Evolutionary conservation across 2,329 filamentous ascomycete genomes (phyloP), one percentile per base, ranked within the genome.

Genomic region (Trichoderma brevicompactum): DNA sequence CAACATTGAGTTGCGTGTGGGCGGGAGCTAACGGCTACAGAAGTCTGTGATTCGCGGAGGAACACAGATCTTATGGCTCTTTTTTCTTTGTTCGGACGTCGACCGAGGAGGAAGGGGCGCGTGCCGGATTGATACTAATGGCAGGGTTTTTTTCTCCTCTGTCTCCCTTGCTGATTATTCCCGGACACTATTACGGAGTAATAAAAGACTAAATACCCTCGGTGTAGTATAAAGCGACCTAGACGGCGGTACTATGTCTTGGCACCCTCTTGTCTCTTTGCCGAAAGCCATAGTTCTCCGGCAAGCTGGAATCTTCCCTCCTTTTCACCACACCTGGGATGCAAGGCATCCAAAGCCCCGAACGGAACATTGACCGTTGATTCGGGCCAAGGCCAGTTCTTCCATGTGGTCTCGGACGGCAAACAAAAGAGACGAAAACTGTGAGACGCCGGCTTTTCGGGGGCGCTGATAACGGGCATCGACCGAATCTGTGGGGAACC

Each of bases 401-500:
- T 48, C 43, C 40, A 52, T 53, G 46, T 32, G 9, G 46, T 49
- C 56, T 32, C 28, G 38, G n/a, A 43, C 28, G 17, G 12, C 13
- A 19, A 13, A 44, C 49, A 17, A 46, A 5, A 19, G n/a, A 15
- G 38, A 12, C 52, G 63, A 40, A 17, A 28, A 28, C 23, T 28
- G 23, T 28, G 23, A 53, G 36, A 44, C 17, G 32, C 53, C 62
- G 44, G 41, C 23, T 43, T 41, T 52, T 50, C 55, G 41, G 55
- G 49, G 36, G 34, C 10, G 32, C 15, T 49, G 64, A 61, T 48
- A 65, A 55, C 64, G 64, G 64, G 56, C 48, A 62, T 65, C 56
- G 64, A 65, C 64, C 64, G 64, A 66, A 64, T 66, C 65, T 66
- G 65, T 66, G 65, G 65, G 65, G 65, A 64, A 46, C 17, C 34